Base-by-base conservation (phyloP, 1,284 basidiomycete genomes). In the Pisolithus thermaeus region DNA sequence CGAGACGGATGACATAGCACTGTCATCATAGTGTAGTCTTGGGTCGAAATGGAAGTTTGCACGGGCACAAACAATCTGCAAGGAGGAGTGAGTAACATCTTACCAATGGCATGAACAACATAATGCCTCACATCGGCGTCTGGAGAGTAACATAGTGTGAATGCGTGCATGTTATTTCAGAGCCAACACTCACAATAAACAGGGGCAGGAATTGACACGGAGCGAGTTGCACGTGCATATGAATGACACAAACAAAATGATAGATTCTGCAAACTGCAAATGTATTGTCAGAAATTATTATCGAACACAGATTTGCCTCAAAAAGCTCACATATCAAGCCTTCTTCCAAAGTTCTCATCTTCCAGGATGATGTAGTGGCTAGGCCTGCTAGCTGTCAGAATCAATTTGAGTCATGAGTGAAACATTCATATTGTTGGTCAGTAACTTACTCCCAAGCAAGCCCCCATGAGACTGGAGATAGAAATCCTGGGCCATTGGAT, bases 401-500 rank as follows among this genome's bases (percentile, higher is more conserved):
- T 22, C 8, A 4, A 25, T n/a, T 23, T 7, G 30, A 28, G 30
- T 30, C 3, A 7, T 18, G 40, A 46, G 18, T 0, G 2, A 14
- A 7, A 3, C 7, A 36, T 35, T 35, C 32, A 35, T 12, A 4
- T 18, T 7, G 16, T 11, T 5, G 5, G 16, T 23, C 4, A 48
- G 4, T 7, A 20, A 55, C 61, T 52, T 32, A 60, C 73, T 85
- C 12, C 83, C 81, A 5, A 83, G 63, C 30, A 82, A 62, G 25
- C 81, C 81, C 0, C 73, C 75, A 54, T 80, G 79, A 4, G 75
- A 78, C 46, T 73, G 74, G 4, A 80, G 69, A 56, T 85, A 90
- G 53, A 82, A 91, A 55, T 90, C 89, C 49, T 79, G 81, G 40
- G 84, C 82, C 0, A 78, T 74, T 0, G 86, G 86, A 59, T 85